Evolutionary conservation across 2,329 filamentous ascomycete species (phyloP), one percentile per base, ranked within the genome.

Genomic region (Cladobotryum mycophilum): DNA sequence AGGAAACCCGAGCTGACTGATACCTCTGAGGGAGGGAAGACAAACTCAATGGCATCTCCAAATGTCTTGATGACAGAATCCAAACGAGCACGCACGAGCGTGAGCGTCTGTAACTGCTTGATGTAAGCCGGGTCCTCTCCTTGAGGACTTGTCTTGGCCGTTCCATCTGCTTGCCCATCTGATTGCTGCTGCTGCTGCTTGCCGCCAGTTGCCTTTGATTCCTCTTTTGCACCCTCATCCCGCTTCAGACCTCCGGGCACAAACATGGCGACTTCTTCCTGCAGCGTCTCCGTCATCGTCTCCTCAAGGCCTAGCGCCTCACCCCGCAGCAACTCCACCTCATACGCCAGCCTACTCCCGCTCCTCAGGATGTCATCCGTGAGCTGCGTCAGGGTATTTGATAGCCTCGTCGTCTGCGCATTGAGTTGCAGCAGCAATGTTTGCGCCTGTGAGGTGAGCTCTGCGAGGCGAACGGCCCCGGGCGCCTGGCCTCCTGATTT

Each of bases 281-380:
- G 80, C 41, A 96, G 69, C 0, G 78, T 81, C 57, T 91, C 87
- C 5, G 83, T 81, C 59, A 97, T 72, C 2, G 85, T 79, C 64
- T 96, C 91, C 1, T 84, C 83, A 35, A 96, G 73, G n/a, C 86
- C 79, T 43, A 90, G 71, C 2, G 89, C 87, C 69, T 96, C 91
- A 55, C 91, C 91, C n/a, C 90, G 82, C 45, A 97, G 70, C 15
- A 97, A 80, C 68, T 97, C 92, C 17, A 97, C 92, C 69, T 97
- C 89, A 64, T 99, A 99, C 17, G 91, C 89, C 51, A 99, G 73
- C 4, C 92, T 80, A 56, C 88, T 89, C 22, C 91, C 89, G 61
- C 89, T 91, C 51, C 93, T 82, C 55, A 99, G 70, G 56, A 99
- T 97, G 59, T 97, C 93, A 67, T 99, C 92, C 11, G 93, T 96